Percentiles rank a stretch among this genome's conserved stretches.
These are phyloP conservation scores for Tetrahymena malaccensis DNA, from an alignment of 73 alveolate genomes.

Conservation along the genomic window DNA sequence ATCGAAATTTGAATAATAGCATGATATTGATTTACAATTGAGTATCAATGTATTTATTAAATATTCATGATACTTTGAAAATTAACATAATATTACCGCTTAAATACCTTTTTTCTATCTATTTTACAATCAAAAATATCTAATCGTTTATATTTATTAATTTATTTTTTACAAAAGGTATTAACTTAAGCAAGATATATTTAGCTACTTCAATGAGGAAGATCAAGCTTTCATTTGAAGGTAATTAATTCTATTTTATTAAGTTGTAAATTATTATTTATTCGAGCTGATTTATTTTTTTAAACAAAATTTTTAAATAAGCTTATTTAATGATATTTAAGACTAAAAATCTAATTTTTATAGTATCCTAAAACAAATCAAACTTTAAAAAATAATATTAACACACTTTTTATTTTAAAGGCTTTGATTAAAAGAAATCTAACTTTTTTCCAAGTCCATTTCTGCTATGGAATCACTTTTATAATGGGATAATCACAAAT, in stretches of 20 bases:
- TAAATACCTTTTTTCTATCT: not conserved
- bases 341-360: too few relatives aligned
- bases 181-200: not conserved
- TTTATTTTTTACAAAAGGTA: not conserved
- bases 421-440: not conserved
- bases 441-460: not conserved
- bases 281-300: too few relatives aligned
- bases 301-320: too few relatives aligned
- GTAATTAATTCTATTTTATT: not conserved
- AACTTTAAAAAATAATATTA: not conserved
- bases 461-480: not conserved
- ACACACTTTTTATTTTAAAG: not conserved
- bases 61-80: too few relatives aligned
- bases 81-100: not conserved
- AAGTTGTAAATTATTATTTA: too few relatives aligned
- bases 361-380: too few relatives aligned
- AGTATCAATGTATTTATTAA: not conserved
- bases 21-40: not conserved
- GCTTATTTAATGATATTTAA: too few relatives aligned
- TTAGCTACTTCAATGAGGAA: not conserved
- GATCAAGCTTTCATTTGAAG: not conserved
- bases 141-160: not conserved
- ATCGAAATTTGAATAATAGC: not conserved
- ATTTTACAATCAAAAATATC: not conserved
- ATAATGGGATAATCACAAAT: not conserved